Evolutionary conservation across 352 stramenopile species (phyloP).

Genomic region (Phytophthora sp.): DNA sequence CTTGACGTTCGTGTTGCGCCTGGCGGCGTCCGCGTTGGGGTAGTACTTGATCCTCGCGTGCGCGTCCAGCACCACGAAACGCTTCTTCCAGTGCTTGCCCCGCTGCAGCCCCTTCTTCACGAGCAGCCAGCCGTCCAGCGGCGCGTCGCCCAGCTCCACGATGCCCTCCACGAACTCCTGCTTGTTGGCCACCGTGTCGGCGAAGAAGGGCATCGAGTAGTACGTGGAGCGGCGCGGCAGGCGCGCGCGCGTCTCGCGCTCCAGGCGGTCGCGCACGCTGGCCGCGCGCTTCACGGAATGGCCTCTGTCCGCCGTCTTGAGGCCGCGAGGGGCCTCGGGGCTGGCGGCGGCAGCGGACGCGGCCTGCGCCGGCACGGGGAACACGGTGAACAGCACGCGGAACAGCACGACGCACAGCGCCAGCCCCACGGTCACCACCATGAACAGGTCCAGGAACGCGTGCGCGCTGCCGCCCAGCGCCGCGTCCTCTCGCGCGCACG

Average conservation of each 20-base stretch:
- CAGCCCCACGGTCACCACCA: conserved; percentile 69
- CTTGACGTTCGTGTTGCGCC: conserved; percentile 82
- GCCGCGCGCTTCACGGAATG: conserved; percentile 28
- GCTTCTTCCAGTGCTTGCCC: conserved; percentile 87
- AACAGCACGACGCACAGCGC: conserved; percentile 69
- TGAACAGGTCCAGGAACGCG: conserved; percentile 67
- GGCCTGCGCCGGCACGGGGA: conserved; percentile 30
- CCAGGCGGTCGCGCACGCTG: conserved; percentile 69
- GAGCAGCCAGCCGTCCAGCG: conserved; percentile 77
- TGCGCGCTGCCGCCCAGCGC: conserved; percentile 21
- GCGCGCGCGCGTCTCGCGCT: conserved; percentile 60
- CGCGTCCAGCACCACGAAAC: conserved; percentile 75
- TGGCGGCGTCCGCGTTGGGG: conserved; percentile 76
- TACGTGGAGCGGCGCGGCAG: conserved; percentile 73
- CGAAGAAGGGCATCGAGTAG: conserved; percentile 82
- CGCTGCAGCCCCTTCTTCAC: conserved; percentile 79
- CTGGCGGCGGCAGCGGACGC: neutral
- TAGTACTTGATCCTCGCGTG: conserved; percentile 85
- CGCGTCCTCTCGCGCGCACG: conserved; percentile 12
- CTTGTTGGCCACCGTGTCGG: conserved; percentile 75
- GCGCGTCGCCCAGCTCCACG: conserved; percentile 68
- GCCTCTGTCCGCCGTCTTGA: conserved; percentile 13
- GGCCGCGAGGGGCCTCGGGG: conserved; percentile 8
- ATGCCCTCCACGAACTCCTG: conserved; percentile 77
- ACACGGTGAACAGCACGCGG: conserved; percentile 62